Evolutionary conservation across 2,329 filamentous ascomycete species (phyloP), one percentile per base, ranked within the genome.

Genomic region (Phyllosticta citriasiana): DNA sequence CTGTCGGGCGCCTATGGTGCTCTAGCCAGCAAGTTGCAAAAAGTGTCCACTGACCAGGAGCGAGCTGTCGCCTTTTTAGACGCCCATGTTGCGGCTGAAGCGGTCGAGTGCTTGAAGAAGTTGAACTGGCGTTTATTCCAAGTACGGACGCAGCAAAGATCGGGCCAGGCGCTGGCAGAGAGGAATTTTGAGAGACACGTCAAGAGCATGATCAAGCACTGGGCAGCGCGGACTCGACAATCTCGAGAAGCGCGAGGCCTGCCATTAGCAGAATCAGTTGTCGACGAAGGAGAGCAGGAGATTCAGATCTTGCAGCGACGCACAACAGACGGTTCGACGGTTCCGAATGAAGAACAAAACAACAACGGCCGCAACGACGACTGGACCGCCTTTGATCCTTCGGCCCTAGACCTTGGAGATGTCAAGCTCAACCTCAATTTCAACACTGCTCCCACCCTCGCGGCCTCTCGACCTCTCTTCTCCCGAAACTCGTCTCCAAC

Each of bases 101-200:
- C 81, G 14, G 74, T 75, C 10, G 72, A 72, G 14, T 76, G 75
- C 25, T 72, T 85, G 61, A 82, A 81, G 67, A 82, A 79, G 66
- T 71, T 85, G n/a, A 82, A 81, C 59, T 80, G 84, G 71, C 78
- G 78, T 7, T 72, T 82, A 2, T 85, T 85, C 71, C 81, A 83
- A 51, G 72, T 82, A 4, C 74, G 76, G 25, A 78, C 78, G 57
- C 77, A 77, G 25, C 70, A 75, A 9, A 78, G 84, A 61, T 82
- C 77, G 51, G 81, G 82, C 0, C 73, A 79, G 40, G 80, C 81
- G 6, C 72, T 85, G 64, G 74, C 76, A 57, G 75, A 79, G 19
- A 74, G 82, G 19, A 83, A 80, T 63, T 74, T 80, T 47, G 76
- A 81, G 60, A 81, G 81, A 64, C 83, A 85, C 68, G 72, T 79